phyloP scores from a whole-genome alignment of 768 basidiomycete species.

The Porphyrellus cyaneotinctus region DNA sequence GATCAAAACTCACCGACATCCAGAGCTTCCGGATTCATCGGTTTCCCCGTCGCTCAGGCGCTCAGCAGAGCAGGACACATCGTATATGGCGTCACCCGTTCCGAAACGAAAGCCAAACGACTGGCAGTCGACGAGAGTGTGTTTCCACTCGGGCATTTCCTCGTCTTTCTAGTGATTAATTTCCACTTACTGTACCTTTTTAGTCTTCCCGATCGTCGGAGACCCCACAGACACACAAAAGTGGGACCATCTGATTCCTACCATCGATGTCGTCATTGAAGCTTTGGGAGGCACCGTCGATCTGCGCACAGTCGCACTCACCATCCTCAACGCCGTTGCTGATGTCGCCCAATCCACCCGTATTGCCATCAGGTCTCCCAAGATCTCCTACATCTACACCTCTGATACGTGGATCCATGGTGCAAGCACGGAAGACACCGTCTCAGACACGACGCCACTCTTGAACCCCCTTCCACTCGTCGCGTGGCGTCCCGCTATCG shows the following conservation, averaged over 20 bases:
- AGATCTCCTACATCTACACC: slow-evolving; percentile 32
- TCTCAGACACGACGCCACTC: slow-evolving; percentile 20
- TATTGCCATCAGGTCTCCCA: slow-evolving; percentile 15
- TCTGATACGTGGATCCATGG: slow-evolving; percentile 32
- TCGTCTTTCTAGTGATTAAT: no score
- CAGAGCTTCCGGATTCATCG: slow-evolving; percentile 33
- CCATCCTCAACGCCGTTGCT: slow-evolving; percentile 15
- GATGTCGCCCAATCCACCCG: slow-evolving; percentile 16
- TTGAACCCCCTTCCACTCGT: slow-evolving; percentile 12
- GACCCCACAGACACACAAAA: slow-evolving; percentile 9
- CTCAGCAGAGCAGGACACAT: slow-evolving; percentile 33
- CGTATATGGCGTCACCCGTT: slow-evolving; percentile 34
- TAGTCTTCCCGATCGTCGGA: slow-evolving; percentile 26
- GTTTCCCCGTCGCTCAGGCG: slow-evolving; percentile 30
- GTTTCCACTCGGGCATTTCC: neutral
- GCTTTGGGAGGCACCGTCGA: slow-evolving; percentile 14
- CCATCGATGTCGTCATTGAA: slow-evolving; percentile 22
- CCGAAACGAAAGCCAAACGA: slow-evolving; percentile 16
- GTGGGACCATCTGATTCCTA: slow-evolving; percentile 18
- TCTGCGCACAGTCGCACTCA: slow-evolving; percentile 11
- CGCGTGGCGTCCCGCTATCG: slow-evolving; percentile 20
- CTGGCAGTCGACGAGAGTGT: slow-evolving; percentile 27
- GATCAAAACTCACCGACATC: neutral
- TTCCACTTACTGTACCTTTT: no score
- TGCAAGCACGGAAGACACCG: slow-evolving; percentile 12